phyloP scores from a whole-genome alignment of 2,329 filamentous ascomycete genomes.

The Aspergillus sp. region DNA sequence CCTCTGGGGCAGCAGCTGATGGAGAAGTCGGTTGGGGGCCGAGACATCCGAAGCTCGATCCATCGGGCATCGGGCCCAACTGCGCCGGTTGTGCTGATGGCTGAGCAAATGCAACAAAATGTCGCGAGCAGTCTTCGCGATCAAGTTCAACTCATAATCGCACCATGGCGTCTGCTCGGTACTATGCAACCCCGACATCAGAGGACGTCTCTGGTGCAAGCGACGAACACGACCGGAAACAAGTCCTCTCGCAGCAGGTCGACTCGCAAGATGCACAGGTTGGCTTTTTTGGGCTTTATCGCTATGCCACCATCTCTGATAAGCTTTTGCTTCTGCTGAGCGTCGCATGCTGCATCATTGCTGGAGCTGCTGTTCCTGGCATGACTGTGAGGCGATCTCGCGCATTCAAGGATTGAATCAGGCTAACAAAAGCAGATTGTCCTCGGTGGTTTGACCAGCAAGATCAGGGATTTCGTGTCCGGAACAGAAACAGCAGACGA shows the following conservation, averaged over 20 bases:
- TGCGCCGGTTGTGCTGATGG: too few species aligned
- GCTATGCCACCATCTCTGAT: conserved; percentile 71
- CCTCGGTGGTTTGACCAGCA: conserved; percentile 75
- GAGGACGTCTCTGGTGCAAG: background rate
- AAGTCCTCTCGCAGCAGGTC: background rate
- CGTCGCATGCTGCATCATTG: conserved; percentile 67
- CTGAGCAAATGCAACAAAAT: background rate
- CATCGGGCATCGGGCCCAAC: too few species aligned
- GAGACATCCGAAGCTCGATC: too few species aligned
- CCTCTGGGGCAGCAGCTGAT: too few species aligned
- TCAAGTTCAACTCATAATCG: too few species aligned
- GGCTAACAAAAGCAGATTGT: conserved; percentile 52
- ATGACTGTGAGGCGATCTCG: conserved; percentile 68
- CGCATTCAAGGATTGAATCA: background rate
- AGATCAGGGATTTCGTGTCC: conserved; percentile 69
- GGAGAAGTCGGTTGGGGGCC: too few species aligned
- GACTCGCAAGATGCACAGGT: background rate
- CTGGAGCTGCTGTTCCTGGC: conserved; percentile 74
- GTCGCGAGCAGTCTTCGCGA: background rate
- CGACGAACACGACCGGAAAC: background rate
- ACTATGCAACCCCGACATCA: background rate
- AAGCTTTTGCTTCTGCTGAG: conserved; percentile 66
- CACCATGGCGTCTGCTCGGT: background rate
- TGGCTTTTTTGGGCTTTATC: conserved; percentile 65
- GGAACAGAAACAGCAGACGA: conserved; percentile 50